Evolutionary conservation across 345 rosid genomes (phyloP).

Genomic region (Pelargonium nanum): DNA sequence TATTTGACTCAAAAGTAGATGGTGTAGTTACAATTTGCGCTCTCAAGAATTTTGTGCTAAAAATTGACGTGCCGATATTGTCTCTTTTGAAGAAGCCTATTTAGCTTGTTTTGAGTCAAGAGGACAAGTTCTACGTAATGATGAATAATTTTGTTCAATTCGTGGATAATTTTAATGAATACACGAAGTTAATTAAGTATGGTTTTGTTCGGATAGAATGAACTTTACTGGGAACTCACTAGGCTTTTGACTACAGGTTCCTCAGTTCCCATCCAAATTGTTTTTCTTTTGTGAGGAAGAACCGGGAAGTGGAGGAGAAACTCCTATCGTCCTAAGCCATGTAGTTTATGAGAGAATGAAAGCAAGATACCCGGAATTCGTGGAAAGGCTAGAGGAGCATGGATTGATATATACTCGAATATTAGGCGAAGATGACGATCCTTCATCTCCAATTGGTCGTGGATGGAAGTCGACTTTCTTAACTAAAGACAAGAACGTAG

Average conservation of each 20-base stretch:
- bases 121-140: not conserved
- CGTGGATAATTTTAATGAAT: too few species aligned
- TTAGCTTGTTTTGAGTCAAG: not conserved
- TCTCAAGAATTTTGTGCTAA: too few species aligned
- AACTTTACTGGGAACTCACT: not conserved
- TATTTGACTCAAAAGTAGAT: too few species aligned
- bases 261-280: slow-evolving; percentile 79
- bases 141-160: not conserved
- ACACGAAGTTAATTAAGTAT: not conserved
- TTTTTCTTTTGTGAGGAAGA: slow-evolving; percentile 89
- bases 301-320: slow-evolving; percentile 80
- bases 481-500: slow-evolving; percentile 58
- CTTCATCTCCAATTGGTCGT: slow-evolving; percentile 81
- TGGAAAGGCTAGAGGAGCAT: slow-evolving; percentile 48
- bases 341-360: slow-evolving; percentile 70
- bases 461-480: slow-evolving; percentile 93
- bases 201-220: not conserved
- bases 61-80: too few species aligned
- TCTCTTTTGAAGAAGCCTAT: too few species aligned
- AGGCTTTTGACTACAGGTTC: slow-evolving; percentile 35
- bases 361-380: slow-evolving; percentile 56
- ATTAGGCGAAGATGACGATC: slow-evolving; percentile 68
- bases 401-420: slow-evolving; percentile 64
- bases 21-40: not conserved
- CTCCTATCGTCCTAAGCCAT: slow-evolving; percentile 83